A percentile compares a stretch with the other conserved stretches of the same genome.
Evolutionary conservation across 164 flowering plant species (phyloP).

Genomic region (Macadamia tetraphylla): DNA sequence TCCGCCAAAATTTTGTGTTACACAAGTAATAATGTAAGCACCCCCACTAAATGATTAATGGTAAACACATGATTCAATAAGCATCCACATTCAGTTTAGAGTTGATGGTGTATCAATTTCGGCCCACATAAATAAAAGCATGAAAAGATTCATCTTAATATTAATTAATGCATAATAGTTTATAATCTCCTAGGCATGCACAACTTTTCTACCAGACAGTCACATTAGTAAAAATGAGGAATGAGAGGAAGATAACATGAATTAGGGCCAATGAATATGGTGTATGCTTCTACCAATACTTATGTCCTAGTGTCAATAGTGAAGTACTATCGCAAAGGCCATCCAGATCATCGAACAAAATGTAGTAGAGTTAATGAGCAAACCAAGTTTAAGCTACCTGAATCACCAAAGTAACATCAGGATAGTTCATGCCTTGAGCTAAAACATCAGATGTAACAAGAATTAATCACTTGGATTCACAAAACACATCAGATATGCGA

Average conservation of each 20-base stretch:
- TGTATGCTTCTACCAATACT: too few species aligned
- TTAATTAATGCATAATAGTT: too few species aligned
- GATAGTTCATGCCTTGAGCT: constrained; percentile 38
- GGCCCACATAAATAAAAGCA: too few species aligned
- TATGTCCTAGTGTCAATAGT: background rate
- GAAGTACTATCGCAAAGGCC: background rate
- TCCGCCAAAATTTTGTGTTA: constrained; percentile 17
- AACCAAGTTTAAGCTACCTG: constrained; percentile 51
- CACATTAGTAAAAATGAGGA: too few species aligned
- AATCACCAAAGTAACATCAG: constrained; percentile 62
- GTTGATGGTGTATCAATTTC: too few species aligned
- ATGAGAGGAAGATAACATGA: too few species aligned
- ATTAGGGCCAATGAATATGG: background rate
- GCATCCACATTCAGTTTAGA: too few species aligned
- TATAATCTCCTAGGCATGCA: too few species aligned
- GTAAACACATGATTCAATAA: too few species aligned
- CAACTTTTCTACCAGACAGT: background rate
- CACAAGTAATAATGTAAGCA: background rate
- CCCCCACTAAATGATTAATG: too few species aligned
- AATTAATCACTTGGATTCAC: constrained; percentile 60
- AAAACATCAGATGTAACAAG: constrained; percentile 91
- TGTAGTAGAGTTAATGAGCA: background rate
- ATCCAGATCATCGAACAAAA: background rate
- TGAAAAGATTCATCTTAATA: too few species aligned
- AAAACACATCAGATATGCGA: constrained; percentile 78